phyloP scores from a whole-genome alignment of 2,329 filamentous ascomycete species.

The Thielaviopsis populi region DNA sequence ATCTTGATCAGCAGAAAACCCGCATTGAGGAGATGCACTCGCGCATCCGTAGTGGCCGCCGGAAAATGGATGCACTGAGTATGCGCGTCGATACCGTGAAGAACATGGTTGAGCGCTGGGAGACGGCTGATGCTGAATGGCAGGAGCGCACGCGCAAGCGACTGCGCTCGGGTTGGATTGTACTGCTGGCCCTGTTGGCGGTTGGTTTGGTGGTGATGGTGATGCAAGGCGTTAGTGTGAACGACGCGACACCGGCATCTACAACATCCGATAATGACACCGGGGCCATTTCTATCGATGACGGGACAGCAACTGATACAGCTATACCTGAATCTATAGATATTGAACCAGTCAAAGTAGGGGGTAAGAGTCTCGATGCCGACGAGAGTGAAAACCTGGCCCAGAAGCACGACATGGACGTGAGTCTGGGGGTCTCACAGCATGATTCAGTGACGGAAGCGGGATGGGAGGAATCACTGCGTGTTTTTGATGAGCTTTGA shows the following conservation, averaged over 20 bases:
- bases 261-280: not conserved
- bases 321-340: not conserved
- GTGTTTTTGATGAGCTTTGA: constrained; percentile 35
- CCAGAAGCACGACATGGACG: not conserved
- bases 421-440: not conserved
- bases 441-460: constrained; percentile 5
- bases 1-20: constrained; percentile 49
- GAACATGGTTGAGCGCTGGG: constrained; percentile 50
- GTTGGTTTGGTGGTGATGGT: constrained; percentile 31
- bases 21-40: constrained; percentile 46
- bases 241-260: not conserved
- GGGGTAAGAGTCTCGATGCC: not conserved
- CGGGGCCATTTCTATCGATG: not conserved
- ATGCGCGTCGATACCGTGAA: constrained; percentile 49
- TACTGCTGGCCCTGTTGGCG: constrained; percentile 36
- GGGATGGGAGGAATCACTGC: constrained; percentile 26
- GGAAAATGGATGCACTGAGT: constrained; percentile 44
- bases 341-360: not conserved
- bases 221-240: constrained; percentile 8
- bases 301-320: not conserved
- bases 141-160: constrained; percentile 51
- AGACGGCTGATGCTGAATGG: constrained; percentile 50
- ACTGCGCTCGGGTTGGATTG: constrained; percentile 48
- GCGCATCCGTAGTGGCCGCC: constrained; percentile 44
- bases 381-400: not conserved